Evolutionary conservation across 495 filamentous ascomycete species (phyloP).

Genomic region (Zalerion maritima): DNA sequence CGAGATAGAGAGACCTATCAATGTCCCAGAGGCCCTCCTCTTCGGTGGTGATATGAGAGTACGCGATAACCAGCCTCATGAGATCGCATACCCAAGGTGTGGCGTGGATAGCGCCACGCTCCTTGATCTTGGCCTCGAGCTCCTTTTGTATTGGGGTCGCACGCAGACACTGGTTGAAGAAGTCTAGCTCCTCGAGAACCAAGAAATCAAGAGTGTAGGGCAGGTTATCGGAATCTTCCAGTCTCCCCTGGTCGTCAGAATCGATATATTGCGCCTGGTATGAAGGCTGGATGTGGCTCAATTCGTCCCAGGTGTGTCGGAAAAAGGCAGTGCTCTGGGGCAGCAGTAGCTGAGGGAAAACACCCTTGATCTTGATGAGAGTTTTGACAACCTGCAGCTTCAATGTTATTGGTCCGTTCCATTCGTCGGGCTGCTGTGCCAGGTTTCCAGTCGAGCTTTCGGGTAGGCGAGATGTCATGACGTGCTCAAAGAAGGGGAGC

Average conservation of each 20-base stretch:
- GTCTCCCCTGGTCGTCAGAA: conserved; percentile 66
- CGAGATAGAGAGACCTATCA: conserved; percentile 86
- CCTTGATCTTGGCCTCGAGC: conserved; percentile 53
- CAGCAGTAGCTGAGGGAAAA: conserved; percentile 70
- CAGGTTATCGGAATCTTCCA: conserved; percentile 84
- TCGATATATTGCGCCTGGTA: conserved; percentile 76
- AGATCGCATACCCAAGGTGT: conserved; percentile 69
- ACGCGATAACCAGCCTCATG: conserved; percentile 64
- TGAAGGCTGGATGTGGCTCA: conserved; percentile 49
- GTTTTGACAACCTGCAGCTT: conserved; percentile 90
- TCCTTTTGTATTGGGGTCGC: conserved; percentile 76
- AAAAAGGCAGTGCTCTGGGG: conserved; percentile 70
- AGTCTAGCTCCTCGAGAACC: conserved; percentile 82
- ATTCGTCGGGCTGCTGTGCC: conserved; percentile 29
- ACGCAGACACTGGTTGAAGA: conserved; percentile 73
- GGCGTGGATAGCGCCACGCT: conserved; percentile 38
- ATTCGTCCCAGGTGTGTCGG: conserved; percentile 71
- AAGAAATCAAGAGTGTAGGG: conserved; percentile 92
- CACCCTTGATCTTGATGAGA: conserved; percentile 70
- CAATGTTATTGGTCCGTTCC: conserved; percentile 67
- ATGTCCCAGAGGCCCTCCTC: conserved; percentile 94
- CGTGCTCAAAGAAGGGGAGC: conserved; percentile 71
- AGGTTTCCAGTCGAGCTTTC: conserved; percentile 21
- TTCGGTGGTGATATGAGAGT: conserved; percentile 83
- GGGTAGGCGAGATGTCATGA: conserved; percentile 58